Evolutionary conservation across 371 early-diverging fungal genomes (phyloP), one percentile per base, ranked within the genome.

Genomic region (Entomophthora muscae): DNA sequence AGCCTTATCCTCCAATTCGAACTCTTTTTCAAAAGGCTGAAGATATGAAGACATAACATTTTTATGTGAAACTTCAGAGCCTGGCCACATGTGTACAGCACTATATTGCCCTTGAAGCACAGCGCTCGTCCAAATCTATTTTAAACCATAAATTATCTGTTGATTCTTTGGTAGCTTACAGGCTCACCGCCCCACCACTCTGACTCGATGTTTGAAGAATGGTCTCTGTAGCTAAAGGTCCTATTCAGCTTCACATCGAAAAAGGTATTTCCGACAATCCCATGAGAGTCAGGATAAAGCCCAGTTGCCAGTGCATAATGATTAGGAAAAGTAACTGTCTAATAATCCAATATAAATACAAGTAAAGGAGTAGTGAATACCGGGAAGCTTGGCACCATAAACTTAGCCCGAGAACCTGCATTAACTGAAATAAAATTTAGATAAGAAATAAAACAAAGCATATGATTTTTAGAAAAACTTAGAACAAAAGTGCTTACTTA

Each of bases 151-250:
- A 30, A 58, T 30, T 28, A 24, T 23, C 29, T 52, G 5, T n/a
- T 61, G 68, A 70, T 73, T n/a, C n/a, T n/a, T n/a, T n/a, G n/a
- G n/a, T n/a, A n/a, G n/a, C n/a, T n/a, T 77, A 85, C 80, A n/a
- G 95, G 93, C 66, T 94, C 91, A 2, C 89, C 92, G 28, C 82
- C 80, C 85, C 88, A 89, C 93, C 93, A 97, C 75, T 82, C 77
- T 12, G 61, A 32, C 21, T 61, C 61, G 7, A 23, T 21, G 23
- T 29, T 28, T n/a, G 72, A 68, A 58, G 81, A 75, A 58, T 70
- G 67, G 33, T 78, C 80, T 52, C 72, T 68, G 74, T 93, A 91
- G 22, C 75, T 76, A 72, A 95, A 95, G 0, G 82, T 78, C 32
- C 82, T 85, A 53, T 89, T 78, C 0, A 83, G 57, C 1, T 24